phyloP scores from a whole-genome alignment of 2,329 filamentous ascomycete genomes.

The Xylaria sp. region DNA sequence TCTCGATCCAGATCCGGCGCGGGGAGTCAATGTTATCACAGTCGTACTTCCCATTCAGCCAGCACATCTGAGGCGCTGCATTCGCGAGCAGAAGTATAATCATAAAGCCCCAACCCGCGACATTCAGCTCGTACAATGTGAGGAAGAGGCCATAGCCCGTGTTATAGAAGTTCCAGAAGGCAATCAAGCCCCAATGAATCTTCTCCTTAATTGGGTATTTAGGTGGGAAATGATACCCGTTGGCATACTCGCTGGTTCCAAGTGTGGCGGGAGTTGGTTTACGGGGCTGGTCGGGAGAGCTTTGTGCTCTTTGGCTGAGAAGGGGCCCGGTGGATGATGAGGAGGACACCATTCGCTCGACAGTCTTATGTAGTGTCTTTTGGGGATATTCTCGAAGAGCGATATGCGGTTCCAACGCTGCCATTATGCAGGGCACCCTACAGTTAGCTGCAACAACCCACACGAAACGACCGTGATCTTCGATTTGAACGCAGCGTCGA shows the following conservation, averaged over 20 bases:
- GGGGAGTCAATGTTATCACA: conserved; percentile 80
- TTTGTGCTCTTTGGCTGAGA: conserved; percentile 38
- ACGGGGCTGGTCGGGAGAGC: conserved; percentile 38
- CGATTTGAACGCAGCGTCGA: background rate
- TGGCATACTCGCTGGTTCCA: conserved; percentile 60
- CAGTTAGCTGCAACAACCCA: conserved; percentile 23
- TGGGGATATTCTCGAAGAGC: conserved; percentile 9
- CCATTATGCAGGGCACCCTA: conserved; percentile 28
- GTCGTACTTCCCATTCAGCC: conserved; percentile 55
- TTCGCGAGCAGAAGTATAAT: conserved; percentile 85
- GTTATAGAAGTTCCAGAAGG: conserved; percentile 77
- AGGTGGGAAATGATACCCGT: conserved; percentile 73
- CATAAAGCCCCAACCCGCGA: conserved; percentile 93
- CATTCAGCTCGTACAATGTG: conserved; percentile 81
- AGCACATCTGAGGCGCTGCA: conserved; percentile 77
- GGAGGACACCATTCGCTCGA: conserved; percentile 38
- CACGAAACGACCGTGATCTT: background rate
- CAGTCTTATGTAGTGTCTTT: conserved; percentile 7
- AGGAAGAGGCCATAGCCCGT: conserved; percentile 82
- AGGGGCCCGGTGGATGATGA: conserved; percentile 35
- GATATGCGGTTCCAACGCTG: conserved; percentile 21
- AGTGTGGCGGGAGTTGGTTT: conserved; percentile 38
- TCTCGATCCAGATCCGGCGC: conserved; percentile 86
- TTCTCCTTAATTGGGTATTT: conserved; percentile 69
- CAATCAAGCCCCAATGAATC: conserved; percentile 64